Evolutionary conservation across 2,329 filamentous ascomycete species (phyloP).

Genomic region (Mariannaea sp.): DNA sequence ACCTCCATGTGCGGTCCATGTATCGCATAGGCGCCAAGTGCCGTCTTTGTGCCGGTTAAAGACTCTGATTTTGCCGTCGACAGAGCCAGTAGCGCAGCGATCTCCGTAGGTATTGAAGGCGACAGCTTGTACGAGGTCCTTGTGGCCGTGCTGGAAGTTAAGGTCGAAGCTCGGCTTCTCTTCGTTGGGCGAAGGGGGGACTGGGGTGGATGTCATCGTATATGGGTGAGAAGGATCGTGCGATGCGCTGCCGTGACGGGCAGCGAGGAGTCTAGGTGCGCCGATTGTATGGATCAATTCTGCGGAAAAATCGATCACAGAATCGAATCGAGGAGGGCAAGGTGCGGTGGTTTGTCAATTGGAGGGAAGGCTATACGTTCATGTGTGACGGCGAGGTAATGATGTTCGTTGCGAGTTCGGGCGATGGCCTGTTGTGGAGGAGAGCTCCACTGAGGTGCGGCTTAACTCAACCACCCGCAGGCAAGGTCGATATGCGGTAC

Average conservation of each 20-base stretch:
- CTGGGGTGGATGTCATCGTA: slow-evolving; percentile 39
- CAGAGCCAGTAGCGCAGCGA: slow-evolving; percentile 86
- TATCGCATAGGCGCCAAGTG: slow-evolving; percentile 80
- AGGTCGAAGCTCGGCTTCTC: slow-evolving; percentile 58
- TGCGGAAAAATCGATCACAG: neutral
- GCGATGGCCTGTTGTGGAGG: slow-evolving; percentile 32
- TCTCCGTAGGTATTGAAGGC: slow-evolving; percentile 93
- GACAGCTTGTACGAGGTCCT: slow-evolving; percentile 80
- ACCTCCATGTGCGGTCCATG: slow-evolving; percentile 86
- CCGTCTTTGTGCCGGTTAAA: slow-evolving; percentile 83
- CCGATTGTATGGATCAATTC: neutral
- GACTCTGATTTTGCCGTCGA: slow-evolving; percentile 90
- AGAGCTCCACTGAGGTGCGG: slow-evolving; percentile 33
- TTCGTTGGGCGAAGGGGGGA: slow-evolving; percentile 46
- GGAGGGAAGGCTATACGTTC: neutral
- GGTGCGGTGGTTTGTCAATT: too few species aligned
- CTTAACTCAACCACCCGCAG: slow-evolving; percentile 25
- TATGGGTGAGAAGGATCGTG: slow-evolving; percentile 19
- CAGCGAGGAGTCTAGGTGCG: too few species aligned
- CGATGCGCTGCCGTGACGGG: neutral
- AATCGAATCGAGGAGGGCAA: neutral
- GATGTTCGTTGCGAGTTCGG: slow-evolving; percentile 16
- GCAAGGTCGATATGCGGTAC: neutral
- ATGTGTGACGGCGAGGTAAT: slow-evolving; percentile 9
- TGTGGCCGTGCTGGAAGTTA: slow-evolving; percentile 74